Evolutionary conservation across 139 green algal species (phyloP), one percentile per base, ranked within the genome.

Genomic region (Coccomyxa sp.): DNA sequence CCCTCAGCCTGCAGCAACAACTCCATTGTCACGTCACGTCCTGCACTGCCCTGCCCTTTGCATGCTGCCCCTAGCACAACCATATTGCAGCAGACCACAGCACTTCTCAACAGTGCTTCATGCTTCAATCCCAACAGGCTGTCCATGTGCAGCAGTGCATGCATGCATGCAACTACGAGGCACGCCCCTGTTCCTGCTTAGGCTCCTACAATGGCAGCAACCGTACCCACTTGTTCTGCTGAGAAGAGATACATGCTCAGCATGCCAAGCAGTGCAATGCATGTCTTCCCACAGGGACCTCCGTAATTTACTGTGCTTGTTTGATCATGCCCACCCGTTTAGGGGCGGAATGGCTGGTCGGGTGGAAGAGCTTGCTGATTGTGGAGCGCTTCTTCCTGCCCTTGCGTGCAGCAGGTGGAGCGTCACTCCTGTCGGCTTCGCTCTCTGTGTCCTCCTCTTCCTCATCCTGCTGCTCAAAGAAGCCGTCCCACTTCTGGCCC

Each of bases 401-500:
- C 63, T 71, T 21, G 63, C 63, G 18, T 21, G 63, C 18, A 21
- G 21, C 21, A 21, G 63, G 63, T 25, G 10, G 1, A 1, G 63
- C 63, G 63, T 51, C 38, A 7, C 38, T 51, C 38, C 38, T 51
- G 38, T 51, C 38, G 38, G 38, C 38, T 51, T 25, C 63, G 63
- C 63, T 71, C 18, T 71, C 63, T 21, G 18, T 25, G 63, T 71
- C 18, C 18, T 71, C 63, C 18, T 9, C 9, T 3, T 71, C 21
- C 18, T 71, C 63, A 9, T 25, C 18, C 18, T 25, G 18, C 18
- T 25, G 63, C 63, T 71, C 63, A 71, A 80, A 88, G 23, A 79
- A 83, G 13, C 27, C 57, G 25, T 57, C 23, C 85, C 85, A 88
- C 16, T 83, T 79, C 16, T 16, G 23, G 57, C 32, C 66, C 68